Evolutionary conservation across 176 grass and related monocot genomes (phyloP).

Genomic region (Ensete ventricosum): DNA sequence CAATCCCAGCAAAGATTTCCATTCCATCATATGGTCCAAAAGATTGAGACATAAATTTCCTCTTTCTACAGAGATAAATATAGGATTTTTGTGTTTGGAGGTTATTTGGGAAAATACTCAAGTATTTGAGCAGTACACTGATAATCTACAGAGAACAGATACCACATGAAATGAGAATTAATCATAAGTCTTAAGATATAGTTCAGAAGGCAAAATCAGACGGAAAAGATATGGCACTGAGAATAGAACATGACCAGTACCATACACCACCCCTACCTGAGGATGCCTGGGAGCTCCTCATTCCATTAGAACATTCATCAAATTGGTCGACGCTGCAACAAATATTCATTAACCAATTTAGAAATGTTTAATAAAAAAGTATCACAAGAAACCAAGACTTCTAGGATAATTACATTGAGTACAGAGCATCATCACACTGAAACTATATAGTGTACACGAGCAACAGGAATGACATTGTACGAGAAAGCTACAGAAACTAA

Average conservation of each 20-base stretch:
- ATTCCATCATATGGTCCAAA: no score
- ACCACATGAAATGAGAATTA: no score
- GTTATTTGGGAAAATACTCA: neutral
- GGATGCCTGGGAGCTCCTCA: slow-evolving; percentile 74
- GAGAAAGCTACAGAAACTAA: neutral
- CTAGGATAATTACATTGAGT: neutral
- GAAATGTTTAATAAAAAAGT: neutral
- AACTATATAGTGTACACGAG: neutral
- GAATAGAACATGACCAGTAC: slow-evolving; percentile 96
- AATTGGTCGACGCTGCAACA: slow-evolving; percentile 88
- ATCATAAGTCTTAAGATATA: no score
- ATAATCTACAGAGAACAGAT: neutral
- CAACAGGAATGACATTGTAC: neutral
- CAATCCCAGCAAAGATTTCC: no score
- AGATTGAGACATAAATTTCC: no score
- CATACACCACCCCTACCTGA: slow-evolving; percentile 74
- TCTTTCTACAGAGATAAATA: neutral
- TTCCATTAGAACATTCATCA: slow-evolving; percentile 93
- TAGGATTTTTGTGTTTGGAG: no score
- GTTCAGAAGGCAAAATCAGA: slow-evolving; percentile 84
- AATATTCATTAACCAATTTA: slow-evolving; percentile 33
- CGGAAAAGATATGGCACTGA: slow-evolving; percentile 81
- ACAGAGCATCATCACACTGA: neutral
- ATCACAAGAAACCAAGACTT: slow-evolving; percentile 6
- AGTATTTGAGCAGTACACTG: neutral